These are phyloP conservation scores for Saccharum officinarum DNA, from an alignment of 176 grass and related monocot genomes.

Conservation along the genomic window DNA sequence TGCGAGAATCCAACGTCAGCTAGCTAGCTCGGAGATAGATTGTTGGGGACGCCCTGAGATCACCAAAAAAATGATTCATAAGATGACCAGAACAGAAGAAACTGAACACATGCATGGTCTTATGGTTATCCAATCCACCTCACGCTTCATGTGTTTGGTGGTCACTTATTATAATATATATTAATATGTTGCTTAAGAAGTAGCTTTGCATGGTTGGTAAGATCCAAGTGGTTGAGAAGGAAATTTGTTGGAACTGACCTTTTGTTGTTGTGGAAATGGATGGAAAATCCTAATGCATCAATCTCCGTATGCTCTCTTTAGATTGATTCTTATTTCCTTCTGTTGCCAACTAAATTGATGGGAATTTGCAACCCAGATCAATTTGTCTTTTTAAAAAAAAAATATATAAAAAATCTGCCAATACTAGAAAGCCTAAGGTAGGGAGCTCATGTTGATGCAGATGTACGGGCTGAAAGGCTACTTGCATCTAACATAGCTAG, in stretches of 20 bases:
- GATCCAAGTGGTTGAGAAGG: neutral
- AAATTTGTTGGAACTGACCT: conserved; percentile 6
- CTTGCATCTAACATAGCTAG: neutral
- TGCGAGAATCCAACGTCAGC: no score
- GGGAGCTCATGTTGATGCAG: conserved; percentile 6
- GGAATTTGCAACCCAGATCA: neutral
- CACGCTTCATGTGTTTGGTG: conserved; percentile 39
- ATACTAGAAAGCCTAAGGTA: neutral
- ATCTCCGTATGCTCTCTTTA: neutral
- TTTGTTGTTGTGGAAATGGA: neutral
- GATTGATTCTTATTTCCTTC: neutral
- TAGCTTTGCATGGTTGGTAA: neutral
- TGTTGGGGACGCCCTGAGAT: no score
- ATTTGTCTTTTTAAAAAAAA: neutral
- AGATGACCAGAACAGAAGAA: conserved; percentile 24
- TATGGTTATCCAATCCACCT: conserved; percentile 28
- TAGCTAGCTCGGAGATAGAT: no score
- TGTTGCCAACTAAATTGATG: neutral
- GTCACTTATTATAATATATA: conserved; percentile 15
- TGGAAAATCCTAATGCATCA: neutral
- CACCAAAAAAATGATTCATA: neutral
- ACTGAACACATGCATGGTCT: conserved; percentile 34
- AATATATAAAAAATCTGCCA: neutral
- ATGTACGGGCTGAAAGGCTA: conserved; percentile 4
- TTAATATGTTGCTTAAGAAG: conserved; percentile 20